phyloP scores from a whole-genome alignment of 768 basidiomycete species.

The Macrolepiota albuminosa region DNA sequence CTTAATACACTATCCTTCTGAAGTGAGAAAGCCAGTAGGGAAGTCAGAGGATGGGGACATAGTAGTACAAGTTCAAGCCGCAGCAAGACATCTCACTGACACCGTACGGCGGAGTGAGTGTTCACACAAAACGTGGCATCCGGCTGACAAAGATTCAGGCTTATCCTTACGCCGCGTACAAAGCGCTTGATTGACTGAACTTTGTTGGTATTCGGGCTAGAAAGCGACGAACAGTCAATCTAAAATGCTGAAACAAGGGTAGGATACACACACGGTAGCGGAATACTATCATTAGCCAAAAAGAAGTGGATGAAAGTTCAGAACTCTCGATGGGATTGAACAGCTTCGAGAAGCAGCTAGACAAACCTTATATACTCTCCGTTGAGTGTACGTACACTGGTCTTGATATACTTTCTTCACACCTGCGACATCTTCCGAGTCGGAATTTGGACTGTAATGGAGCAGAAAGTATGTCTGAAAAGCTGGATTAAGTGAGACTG shows the following conservation, averaged over 20 bases:
- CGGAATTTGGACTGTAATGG: neutral
- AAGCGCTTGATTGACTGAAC: neutral
- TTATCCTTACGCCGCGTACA: neutral
- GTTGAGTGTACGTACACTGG: neutral
- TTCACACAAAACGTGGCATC: neutral
- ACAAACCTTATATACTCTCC: neutral
- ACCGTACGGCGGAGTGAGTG: neutral
- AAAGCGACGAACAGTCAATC: neutral
- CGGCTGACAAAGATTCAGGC: neutral
- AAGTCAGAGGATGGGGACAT: neutral
- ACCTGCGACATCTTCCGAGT: neutral
- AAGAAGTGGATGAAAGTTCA: neutral
- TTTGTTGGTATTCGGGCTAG: neutral
- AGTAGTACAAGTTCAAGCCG: neutral
- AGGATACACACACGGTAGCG: neutral
- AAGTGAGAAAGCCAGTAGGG: neutral
- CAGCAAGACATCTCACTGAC: conserved; percentile 3
- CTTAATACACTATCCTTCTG: neutral
- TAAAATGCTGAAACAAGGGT: neutral
- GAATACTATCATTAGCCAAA: neutral
- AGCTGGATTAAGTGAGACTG: neutral
- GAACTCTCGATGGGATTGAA: neutral
- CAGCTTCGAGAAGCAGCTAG: neutral
- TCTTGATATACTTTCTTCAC: neutral
- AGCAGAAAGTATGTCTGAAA: neutral